Evolutionary conservation across 2,329 filamentous ascomycete genomes (phyloP).

Genomic region (Rutstroemia sp.): DNA sequence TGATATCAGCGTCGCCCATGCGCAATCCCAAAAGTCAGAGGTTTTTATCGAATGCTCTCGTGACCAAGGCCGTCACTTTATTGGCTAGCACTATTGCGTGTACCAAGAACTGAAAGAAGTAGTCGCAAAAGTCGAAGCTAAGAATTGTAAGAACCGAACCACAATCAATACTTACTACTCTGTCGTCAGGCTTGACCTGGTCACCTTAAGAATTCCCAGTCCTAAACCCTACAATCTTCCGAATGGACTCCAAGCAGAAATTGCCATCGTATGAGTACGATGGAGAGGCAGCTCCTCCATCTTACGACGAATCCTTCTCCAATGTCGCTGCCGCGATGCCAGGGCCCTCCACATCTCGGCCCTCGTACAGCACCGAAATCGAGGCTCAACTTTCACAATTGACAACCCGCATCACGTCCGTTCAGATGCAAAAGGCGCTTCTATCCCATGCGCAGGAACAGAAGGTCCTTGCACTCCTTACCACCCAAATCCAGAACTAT

Average conservation of each 20-base stretch:
- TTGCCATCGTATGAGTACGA: slow-evolving; percentile 7
- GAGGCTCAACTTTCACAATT: slow-evolving; percentile 20
- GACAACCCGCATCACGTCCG: slow-evolving; percentile 17
- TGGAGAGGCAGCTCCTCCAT: slow-evolving; percentile 20
- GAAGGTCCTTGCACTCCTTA: slow-evolving; percentile 23
- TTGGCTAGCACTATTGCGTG: no score
- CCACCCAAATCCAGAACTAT: slow-evolving; percentile 22
- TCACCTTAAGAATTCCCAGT: no score
- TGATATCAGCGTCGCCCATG: no score
- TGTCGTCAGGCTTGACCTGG: no score
- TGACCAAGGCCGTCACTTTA: no score
- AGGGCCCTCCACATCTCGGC: neutral
- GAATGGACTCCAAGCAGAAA: slow-evolving; percentile 20
- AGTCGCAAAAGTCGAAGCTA: no score
- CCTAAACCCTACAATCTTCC: neutral
- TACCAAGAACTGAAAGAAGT: no score
- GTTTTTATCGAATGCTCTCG: no score
- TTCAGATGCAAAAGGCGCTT: slow-evolving; percentile 17
- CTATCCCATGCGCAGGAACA: slow-evolving; percentile 22
- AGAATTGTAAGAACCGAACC: no score
- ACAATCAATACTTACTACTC: no score
- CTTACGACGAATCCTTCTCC: slow-evolving; percentile 15
- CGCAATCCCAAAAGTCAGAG: no score
- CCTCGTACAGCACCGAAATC: slow-evolving; percentile 22
- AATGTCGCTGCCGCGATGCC: slow-evolving; percentile 6